phyloP scores from a whole-genome alignment of 805 yeast genomes.

The Danielia oregonensis region DNA sequence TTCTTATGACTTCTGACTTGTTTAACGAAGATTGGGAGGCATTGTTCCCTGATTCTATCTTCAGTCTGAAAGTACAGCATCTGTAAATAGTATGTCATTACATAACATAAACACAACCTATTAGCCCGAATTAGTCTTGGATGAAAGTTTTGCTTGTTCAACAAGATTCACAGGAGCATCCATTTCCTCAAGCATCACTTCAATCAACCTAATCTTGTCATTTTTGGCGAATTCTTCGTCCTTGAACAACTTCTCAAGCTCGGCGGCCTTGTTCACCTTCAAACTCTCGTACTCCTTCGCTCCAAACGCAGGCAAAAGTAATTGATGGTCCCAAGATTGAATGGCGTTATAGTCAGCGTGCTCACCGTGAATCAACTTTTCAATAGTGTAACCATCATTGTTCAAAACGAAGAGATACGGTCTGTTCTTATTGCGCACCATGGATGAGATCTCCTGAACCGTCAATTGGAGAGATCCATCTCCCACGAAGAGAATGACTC shows the following conservation, averaged over 20 bases:
- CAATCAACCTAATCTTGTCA: conserved; percentile 61
- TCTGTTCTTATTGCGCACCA: conserved; percentile 61
- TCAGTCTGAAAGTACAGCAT: conserved; percentile 12
- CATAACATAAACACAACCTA: not conserved
- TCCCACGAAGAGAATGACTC: conserved; percentile 68
- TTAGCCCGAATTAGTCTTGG: not conserved
- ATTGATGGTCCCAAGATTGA: conserved; percentile 66
- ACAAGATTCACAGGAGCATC: conserved; percentile 66
- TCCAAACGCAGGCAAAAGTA: conserved; percentile 55
- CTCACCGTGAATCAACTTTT: conserved; percentile 69
- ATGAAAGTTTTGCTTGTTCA: conserved; percentile 22
- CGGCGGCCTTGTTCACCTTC: conserved; percentile 54
- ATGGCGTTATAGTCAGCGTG: conserved; percentile 62
- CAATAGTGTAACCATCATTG: conserved; percentile 74
- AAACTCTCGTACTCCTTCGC: conserved; percentile 53
- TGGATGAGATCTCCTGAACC: conserved; percentile 68
- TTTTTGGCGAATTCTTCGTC: conserved; percentile 48
- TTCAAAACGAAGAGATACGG: conserved; percentile 69
- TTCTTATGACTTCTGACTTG: conserved; percentile 48
- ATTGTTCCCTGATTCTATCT: conserved; percentile 44
- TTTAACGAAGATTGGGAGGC: conserved; percentile 48
- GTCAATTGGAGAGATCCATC: conserved; percentile 76
- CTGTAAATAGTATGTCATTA: not conserved
- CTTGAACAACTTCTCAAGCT: conserved; percentile 48
- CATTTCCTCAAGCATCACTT: conserved; percentile 63